These are phyloP conservation scores for Mucor sp. DNA, from an alignment of 371 early-diverging fungal genomes.

Conservation along the genomic window DNA sequence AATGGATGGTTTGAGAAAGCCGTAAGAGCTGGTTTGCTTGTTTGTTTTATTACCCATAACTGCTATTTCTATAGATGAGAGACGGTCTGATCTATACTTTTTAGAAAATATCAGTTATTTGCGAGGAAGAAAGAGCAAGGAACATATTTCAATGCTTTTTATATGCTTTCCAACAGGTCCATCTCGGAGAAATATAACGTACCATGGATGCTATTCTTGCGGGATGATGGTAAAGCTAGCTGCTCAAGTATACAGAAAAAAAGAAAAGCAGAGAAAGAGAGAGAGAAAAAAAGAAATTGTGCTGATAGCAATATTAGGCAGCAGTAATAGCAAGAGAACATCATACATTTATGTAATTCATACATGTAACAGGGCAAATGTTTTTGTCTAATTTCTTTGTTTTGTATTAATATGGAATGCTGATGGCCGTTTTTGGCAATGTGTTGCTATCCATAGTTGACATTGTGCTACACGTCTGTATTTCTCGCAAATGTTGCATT, in stretches of 20 bases:
- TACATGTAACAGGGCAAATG: conserved; percentile 5
- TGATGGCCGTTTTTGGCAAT: conserved; percentile 16
- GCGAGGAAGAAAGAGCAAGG: neutral
- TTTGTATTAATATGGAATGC: conserved; percentile 12
- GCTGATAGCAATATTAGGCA: neutral
- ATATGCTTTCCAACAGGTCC: neutral
- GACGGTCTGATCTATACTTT: neutral
- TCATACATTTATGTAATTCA: neutral
- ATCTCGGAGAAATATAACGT: conserved; percentile 16
- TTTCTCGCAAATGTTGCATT: neutral
- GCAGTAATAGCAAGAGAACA: neutral
- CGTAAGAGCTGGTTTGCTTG: conserved; percentile 8
- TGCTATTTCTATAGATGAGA: conserved; percentile 10
- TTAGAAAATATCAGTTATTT: neutral
- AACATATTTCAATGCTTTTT: neutral
- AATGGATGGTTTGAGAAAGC: conserved; percentile 9
- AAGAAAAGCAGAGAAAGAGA: neutral
- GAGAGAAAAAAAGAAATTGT: neutral
- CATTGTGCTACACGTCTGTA: neutral
- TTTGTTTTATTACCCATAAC: conserved; percentile 26
- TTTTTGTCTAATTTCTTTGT: conserved; percentile 11
- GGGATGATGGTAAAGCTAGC: neutral
- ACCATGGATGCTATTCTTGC: conserved; percentile 7
- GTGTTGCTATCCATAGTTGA: conserved; percentile 6
- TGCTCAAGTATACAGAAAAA: neutral